A percentile compares a stretch with the other conserved stretches of the same genome.
Evolutionary conservation across 2,329 filamentous ascomycete species (phyloP).

Genomic region (Penicillium psychrosexuale): DNA sequence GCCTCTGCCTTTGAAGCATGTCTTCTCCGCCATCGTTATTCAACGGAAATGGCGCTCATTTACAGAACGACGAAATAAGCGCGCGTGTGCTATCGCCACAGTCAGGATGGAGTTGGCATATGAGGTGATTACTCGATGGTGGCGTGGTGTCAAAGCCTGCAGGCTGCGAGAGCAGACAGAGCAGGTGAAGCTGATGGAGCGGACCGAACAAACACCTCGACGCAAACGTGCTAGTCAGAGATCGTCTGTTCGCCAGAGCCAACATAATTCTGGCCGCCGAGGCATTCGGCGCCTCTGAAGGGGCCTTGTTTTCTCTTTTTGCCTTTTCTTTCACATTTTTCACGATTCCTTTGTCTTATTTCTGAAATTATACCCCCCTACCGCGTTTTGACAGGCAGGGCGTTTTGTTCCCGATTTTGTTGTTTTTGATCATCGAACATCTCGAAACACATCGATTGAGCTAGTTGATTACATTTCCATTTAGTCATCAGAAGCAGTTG

Average conservation of each 20-base stretch:
- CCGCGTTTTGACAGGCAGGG: neutral
- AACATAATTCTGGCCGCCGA: neutral
- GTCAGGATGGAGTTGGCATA: conserved; percentile 42
- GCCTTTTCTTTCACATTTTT: neutral
- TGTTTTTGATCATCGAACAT: neutral
- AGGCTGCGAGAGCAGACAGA: conserved; percentile 10
- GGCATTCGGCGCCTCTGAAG: conserved; percentile 4
- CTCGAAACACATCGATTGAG: too few relatives aligned
- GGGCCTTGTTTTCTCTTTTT: neutral
- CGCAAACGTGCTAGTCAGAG: neutral
- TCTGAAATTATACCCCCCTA: neutral
- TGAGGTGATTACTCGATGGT: conserved; percentile 34
- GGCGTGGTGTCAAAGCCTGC: conserved; percentile 26
- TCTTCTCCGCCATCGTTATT: conserved; percentile 52
- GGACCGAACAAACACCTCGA: neutral
- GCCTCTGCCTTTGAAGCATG: conserved; percentile 50
- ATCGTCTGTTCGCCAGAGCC: neutral
- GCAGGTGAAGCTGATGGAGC: neutral
- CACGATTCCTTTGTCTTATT: neutral
- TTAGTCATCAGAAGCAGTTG: too few relatives aligned
- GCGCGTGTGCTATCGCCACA: conserved; percentile 32
- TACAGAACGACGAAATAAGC: conserved; percentile 15
- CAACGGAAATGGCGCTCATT: conserved; percentile 51
- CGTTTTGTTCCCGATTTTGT: neutral
- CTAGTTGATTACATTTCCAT: too few relatives aligned